phyloP scores from a whole-genome alignment of 371 early-diverging fungal species.

The Choanephora cucurbitarum region DNA sequence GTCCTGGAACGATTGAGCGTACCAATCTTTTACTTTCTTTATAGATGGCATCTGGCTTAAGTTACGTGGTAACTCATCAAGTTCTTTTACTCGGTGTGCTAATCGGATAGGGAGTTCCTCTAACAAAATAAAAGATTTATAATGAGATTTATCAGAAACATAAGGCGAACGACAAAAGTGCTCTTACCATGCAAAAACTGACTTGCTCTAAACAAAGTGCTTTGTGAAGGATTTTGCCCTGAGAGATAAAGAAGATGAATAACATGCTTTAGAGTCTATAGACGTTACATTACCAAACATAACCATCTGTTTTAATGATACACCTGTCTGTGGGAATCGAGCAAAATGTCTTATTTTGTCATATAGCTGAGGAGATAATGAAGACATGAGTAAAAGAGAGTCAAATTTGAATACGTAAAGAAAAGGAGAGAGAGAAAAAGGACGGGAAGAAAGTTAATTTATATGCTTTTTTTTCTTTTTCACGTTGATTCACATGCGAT shows the following conservation, averaged over 20 bases:
- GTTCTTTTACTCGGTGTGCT: slow-evolving; percentile 94
- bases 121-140: too few species aligned
- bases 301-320: slow-evolving; percentile 83
- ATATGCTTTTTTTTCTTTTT: neutral
- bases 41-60: slow-evolving; percentile 92
- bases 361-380: slow-evolving; percentile 65
- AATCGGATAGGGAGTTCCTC: slow-evolving; percentile 95
- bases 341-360: slow-evolving; percentile 76
- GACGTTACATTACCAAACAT: slow-evolving; percentile 30
- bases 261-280: neutral
- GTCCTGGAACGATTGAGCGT: slow-evolving; percentile 87
- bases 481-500: slow-evolving; percentile 13
- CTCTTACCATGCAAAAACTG: slow-evolving; percentile 82
- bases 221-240: slow-evolving; percentile 84
- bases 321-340: slow-evolving; percentile 89
- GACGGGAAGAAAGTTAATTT: slow-evolving; percentile 1
- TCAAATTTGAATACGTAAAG: too few species aligned
- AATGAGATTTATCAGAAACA: too few species aligned
- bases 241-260: neutral
- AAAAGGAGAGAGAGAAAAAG: neutral
- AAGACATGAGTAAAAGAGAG: slow-evolving; percentile 41
- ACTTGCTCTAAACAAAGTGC: slow-evolving; percentile 84
- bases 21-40: slow-evolving; percentile 91
- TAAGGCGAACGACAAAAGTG: too few species aligned
- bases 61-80: slow-evolving; percentile 86